Conservation (phyloP, 306 rosid species). For the Lathyrus tuberosus region DNA sequence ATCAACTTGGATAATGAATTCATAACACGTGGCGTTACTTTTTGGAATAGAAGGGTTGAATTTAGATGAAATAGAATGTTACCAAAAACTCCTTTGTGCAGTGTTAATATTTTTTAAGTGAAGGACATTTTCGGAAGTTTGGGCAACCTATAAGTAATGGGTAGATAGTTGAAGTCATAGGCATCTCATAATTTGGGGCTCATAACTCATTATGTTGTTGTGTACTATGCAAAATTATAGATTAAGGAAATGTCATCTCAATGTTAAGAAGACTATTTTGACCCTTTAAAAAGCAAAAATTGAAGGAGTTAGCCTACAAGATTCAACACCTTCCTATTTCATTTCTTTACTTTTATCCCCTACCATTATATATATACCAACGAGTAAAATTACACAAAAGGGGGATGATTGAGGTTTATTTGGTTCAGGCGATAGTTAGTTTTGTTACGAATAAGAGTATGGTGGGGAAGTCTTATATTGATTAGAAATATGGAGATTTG, state of each 20-base stretch:
- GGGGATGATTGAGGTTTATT: neutral
- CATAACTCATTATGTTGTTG: neutral
- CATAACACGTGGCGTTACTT: too few relatives aligned
- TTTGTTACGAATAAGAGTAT: too few relatives aligned
- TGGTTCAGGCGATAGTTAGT: neutral
- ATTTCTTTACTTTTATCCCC: neutral
- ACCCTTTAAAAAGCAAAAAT: neutral
- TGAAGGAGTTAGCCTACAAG: neutral
- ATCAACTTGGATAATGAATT: too few relatives aligned
- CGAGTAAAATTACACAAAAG: neutral
- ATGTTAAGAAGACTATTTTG: neutral
- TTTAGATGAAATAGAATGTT: too few relatives aligned
- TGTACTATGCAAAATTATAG: constrained; percentile 3
- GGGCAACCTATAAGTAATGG: too few relatives aligned
- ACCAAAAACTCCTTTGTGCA: too few relatives aligned
- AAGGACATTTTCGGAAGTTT: too few relatives aligned
- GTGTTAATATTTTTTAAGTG: too few relatives aligned
- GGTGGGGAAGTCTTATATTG: too few relatives aligned
- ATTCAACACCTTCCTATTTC: neutral
- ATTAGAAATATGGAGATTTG: too few relatives aligned
- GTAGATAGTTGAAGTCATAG: too few relatives aligned
- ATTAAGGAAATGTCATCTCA: constrained; percentile 29
- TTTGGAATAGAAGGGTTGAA: too few relatives aligned
- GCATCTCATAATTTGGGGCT: constrained; percentile 16
- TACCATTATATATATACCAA: neutral